A percentile compares a stretch with the other conserved stretches of the same genome.
These are phyloP conservation scores for Exophiala sp. DNA, from an alignment of 2,329 filamentous ascomycete genomes.

Conservation along the genomic window DNA sequence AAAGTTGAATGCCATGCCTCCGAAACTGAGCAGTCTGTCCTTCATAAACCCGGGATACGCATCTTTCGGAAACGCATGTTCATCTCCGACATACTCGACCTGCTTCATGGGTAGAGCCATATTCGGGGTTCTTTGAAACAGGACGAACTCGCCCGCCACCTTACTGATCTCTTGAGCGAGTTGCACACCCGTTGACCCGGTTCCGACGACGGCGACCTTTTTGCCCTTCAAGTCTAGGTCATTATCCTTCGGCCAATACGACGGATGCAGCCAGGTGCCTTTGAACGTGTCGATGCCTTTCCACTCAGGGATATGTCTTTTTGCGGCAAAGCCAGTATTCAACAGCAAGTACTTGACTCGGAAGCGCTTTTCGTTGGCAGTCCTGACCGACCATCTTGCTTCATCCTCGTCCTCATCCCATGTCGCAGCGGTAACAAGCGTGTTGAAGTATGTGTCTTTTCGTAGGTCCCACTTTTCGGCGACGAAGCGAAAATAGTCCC, in stretches of 20 bases:
- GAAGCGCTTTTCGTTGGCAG: background rate
- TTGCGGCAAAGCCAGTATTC: background rate
- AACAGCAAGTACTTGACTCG: background rate
- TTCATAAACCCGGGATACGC: background rate
- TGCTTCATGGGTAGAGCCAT: constrained; percentile 38
- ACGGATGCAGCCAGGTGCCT: constrained; percentile 54
- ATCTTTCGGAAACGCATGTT: background rate
- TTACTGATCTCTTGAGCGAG: constrained; percentile 52
- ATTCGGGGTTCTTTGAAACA: background rate
- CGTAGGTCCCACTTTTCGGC: constrained; percentile 36
- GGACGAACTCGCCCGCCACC: background rate
- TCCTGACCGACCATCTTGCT: background rate
- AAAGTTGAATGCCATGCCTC: background rate
- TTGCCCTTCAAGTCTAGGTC: constrained; percentile 56
- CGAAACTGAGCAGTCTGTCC: background rate
- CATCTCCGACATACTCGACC: no score
- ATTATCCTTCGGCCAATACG: constrained; percentile 52
- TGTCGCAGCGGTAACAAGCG: background rate
- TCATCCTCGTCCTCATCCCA: background rate
- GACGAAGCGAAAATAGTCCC: constrained; percentile 38
- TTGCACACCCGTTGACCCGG: constrained; percentile 59
- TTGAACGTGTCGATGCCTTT: constrained; percentile 56
- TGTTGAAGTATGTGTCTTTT: constrained; percentile 33
- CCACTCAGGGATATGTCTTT: constrained; percentile 52
- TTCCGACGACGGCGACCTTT: constrained; percentile 58